Percentiles rank a stretch among this genome's conserved stretches.
phyloP scores from a whole-genome alignment of 2,329 filamentous ascomycete species.

The Davidsoniella virescens region DNA sequence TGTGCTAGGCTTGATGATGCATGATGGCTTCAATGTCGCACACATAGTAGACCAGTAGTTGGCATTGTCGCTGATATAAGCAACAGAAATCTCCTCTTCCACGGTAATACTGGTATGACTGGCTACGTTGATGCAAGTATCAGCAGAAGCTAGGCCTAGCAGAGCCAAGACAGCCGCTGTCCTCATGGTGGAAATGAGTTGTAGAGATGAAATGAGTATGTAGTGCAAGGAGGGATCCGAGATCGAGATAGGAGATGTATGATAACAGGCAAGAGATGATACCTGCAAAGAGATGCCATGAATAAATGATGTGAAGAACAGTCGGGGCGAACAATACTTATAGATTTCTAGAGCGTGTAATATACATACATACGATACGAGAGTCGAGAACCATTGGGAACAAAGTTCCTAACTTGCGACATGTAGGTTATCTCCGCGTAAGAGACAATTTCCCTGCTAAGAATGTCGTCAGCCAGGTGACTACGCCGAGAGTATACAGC shows the following conservation, averaged over 20 bases:
- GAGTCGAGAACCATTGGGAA: too few relatives aligned
- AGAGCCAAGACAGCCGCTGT: not conserved
- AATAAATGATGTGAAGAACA: too few relatives aligned
- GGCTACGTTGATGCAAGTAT: not conserved
- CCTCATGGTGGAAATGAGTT: not conserved
- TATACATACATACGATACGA: too few relatives aligned
- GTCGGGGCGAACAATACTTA: too few relatives aligned
- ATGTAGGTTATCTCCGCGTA: too few relatives aligned
- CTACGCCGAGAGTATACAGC: too few relatives aligned
- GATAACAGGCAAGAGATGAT: not conserved
- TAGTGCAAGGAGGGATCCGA: not conserved
- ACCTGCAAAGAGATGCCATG: too few relatives aligned
- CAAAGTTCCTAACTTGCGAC: too few relatives aligned
- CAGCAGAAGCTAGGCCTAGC: not conserved
- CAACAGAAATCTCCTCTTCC: not conserved
- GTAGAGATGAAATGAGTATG: not conserved
- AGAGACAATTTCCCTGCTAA: too few relatives aligned
- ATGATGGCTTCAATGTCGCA: constrained; percentile 15
- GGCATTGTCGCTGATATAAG: constrained; percentile 12
- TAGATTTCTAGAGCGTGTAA: too few relatives aligned
- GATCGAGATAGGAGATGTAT: not conserved
- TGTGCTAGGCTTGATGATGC: constrained; percentile 18
- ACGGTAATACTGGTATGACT: not conserved
- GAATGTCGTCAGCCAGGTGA: too few relatives aligned
- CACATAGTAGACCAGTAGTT: constrained; percentile 21